Evolutionary conservation across 768 basidiomycete species (phyloP).

Genomic region (Megacollybia marginata): DNA sequence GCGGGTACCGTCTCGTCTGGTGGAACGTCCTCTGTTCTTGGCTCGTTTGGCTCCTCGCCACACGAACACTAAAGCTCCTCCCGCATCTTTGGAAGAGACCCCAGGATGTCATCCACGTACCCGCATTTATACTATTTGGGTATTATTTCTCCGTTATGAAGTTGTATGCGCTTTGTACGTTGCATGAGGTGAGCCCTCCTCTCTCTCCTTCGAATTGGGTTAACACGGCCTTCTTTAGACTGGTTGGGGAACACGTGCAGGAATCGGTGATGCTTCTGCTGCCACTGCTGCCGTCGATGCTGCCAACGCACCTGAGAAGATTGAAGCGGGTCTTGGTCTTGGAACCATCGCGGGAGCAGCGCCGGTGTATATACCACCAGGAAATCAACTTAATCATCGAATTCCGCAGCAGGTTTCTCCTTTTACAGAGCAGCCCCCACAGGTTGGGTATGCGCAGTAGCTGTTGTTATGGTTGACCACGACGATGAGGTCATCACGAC

Average conservation of each 20-base stretch:
- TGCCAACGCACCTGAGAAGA: no score
- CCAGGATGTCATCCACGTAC: conserved; percentile 71
- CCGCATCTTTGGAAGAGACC: conserved; percentile 78
- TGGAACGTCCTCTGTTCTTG: conserved; percentile 72
- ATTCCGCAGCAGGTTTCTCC: no score
- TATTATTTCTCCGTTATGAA: conserved; percentile 97
- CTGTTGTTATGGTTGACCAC: no score
- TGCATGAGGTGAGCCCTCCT: conserved; percentile 65
- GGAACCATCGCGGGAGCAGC: no score
- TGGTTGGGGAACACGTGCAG: conserved; percentile 93
- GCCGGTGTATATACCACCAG: no score
- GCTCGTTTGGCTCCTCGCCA: no score
- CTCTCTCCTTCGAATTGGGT: neutral
- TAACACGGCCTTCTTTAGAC: conserved; percentile 37
- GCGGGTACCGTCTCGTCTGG: conserved; percentile 77
- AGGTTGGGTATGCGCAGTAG: no score
- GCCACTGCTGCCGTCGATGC: conserved; percentile 79
- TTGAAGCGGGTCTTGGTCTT: no score
- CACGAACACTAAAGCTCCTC: conserved; percentile 67
- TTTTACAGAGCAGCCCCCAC: no score
- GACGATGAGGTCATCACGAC: no score
- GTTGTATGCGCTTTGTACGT: conserved; percentile 20
- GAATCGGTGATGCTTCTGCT: conserved; percentile 77
- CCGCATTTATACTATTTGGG: conserved; percentile 80
- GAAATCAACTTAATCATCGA: no score